Base-by-base conservation (phyloP, 1,284 basidiomycete genomes). In the Flammula alnicola region DNA sequence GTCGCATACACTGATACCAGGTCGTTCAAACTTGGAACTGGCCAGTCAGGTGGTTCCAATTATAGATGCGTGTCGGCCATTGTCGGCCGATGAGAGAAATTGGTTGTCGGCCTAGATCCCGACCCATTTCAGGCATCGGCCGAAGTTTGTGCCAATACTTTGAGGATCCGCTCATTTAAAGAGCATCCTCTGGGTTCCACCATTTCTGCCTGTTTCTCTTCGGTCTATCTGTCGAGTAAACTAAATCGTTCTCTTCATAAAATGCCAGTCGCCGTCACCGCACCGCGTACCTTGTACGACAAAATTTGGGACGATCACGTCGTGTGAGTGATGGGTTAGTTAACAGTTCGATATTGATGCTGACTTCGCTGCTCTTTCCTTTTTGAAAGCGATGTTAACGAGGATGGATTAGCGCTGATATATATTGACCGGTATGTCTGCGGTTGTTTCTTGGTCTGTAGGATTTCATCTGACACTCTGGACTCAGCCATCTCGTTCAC, bases 241-340 rank as follows among this genome's bases (percentile, higher is more conserved):
- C 32, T 33, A 41, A 39, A 5, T 45, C 32, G 14, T 29, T 39
- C 36, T 33, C 20, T 49, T 35, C 23, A 35, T 47, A 59, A 48
- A 49, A 86, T 88, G 86, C 80, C 86, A 55, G 74, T 72, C 46
- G 72, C 79, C 29, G 65, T 80, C 17, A 60, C 73, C 50, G 67
- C 75, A 26, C 91, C 93, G 11, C 84, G 91, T 57, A 96, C 94
- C 38, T 77, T 96, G 30, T 95, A 96, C 73, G 94, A 96, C 74
- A 96, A 96, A 76, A 93, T 97, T 60, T 97, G 92, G 84, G 93
- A 96, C 60, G 93, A 96, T 69, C 94, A 97, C 73, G 83, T 95
- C 64, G 88, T 97, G 89, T 91, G 62, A 56, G 86, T 74, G 26
- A 29, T 29, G 20, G 22, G 22, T 35, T n/a, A 40, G 41, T 46